A percentile compares a stretch with the other conserved stretches of the same genome.
Evolutionary conservation across 2,329 filamentous ascomycete species (phyloP).

Genomic region (Fusarium poae): DNA sequence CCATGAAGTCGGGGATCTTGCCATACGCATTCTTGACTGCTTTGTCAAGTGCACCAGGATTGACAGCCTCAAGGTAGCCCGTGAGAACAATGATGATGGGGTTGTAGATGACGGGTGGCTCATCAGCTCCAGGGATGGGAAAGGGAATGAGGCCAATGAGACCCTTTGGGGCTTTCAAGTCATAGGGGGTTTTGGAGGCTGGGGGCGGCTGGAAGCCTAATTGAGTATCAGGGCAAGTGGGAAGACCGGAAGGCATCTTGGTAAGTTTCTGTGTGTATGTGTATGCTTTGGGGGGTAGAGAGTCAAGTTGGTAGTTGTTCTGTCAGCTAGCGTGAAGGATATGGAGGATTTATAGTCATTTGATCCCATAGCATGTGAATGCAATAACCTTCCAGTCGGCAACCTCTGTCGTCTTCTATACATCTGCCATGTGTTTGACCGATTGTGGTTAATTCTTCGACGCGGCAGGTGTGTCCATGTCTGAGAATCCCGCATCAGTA

Average conservation of each 20-base stretch:
- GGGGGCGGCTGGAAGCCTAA: constrained; percentile 25
- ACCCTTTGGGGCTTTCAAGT: constrained; percentile 5
- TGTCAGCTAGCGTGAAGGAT: no score
- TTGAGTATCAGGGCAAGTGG: constrained; percentile 10
- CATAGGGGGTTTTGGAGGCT: neutral
- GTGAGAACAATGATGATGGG: constrained; percentile 7
- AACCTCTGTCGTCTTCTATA: no score
- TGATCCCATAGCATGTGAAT: no score
- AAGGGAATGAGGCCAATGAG: constrained; percentile 7
- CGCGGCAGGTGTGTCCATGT: no score
- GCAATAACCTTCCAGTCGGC: no score
- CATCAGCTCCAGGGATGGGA: neutral
- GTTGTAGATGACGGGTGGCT: neutral
- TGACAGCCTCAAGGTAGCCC: neutral
- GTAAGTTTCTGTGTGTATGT: no score
- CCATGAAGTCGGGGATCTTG: constrained; percentile 20
- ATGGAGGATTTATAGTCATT: no score
- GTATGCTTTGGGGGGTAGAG: no score
- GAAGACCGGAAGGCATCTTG: constrained; percentile 26
- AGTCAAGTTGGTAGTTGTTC: no score
- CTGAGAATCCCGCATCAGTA: no score
- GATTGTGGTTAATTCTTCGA: no score
- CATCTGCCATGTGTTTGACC: no score
- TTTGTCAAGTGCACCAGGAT: constrained; percentile 10
- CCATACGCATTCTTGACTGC: neutral